Evolutionary conservation across 225 moss, liverwort and hornwort species (phyloP).

Genomic region (Pseudisothecium myosuroides): DNA sequence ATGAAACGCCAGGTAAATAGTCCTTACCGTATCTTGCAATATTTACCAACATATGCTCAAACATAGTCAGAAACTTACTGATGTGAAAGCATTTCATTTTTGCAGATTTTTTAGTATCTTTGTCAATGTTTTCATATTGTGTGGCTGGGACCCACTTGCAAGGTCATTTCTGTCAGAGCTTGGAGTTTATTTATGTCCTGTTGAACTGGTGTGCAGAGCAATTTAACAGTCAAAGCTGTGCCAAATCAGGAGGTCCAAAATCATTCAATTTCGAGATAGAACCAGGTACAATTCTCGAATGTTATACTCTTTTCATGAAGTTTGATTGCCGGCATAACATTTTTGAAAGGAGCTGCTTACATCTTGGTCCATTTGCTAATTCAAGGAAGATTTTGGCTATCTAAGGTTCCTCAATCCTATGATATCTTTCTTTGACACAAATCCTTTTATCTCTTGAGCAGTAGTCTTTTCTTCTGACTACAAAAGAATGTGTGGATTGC

Average conservation of each 20-base stretch:
- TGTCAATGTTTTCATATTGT: neutral
- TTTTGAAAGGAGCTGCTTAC: neutral
- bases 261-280: neutral
- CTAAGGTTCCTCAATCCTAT: too few species aligned
- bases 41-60: neutral
- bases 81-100: neutral
- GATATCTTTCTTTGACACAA: neutral
- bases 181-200: neutral
- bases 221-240: neutral
- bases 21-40: neutral
- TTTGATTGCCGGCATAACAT: neutral
- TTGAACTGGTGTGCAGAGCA: neutral
- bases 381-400: neutral
- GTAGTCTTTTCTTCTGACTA: neutral
- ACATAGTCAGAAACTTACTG: neutral
- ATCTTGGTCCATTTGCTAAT: neutral
- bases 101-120: neutral
- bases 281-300: constrained; percentile 1
- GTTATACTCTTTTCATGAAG: neutral
- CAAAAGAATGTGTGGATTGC: neutral
- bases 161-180: neutral
- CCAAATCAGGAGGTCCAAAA: neutral
- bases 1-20: neutral
- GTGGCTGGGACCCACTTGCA: neutral
- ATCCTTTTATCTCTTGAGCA: neutral